Percentiles rank a stretch among this genome's conserved stretches.
Conservation (phyloP, 176 grass and related monocot species). For the Carex parvula region DNA sequence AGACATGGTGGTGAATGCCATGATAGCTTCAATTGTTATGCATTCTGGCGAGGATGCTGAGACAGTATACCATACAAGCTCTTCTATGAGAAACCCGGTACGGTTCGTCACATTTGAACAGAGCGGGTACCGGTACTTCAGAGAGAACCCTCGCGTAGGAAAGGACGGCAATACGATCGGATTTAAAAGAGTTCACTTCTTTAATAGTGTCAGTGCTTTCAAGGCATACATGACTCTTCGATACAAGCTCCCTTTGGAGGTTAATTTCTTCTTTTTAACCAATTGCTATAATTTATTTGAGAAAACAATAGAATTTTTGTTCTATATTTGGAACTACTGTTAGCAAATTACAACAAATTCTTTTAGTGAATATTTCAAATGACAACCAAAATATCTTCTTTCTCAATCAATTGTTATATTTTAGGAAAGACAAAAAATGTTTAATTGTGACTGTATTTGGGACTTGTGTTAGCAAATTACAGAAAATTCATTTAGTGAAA, state of each 20-base stretch:
- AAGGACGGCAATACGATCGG: slow-evolving; percentile 55
- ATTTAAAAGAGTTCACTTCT: slow-evolving; percentile 47
- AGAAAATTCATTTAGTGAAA: not conserved
- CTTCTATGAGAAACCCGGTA: slow-evolving; percentile 58
- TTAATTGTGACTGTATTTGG: not conserved
- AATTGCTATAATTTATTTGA: not conserved
- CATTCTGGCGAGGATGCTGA: slow-evolving; percentile 28
- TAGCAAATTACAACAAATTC: too few relatives aligned
- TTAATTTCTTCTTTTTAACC: not conserved
- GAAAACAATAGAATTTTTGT: too few relatives aligned
- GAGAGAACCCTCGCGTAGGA: slow-evolving; percentile 51
- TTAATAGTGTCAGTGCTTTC: slow-evolving; percentile 43
- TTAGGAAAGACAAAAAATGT: not conserved
- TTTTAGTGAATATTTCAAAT: too few relatives aligned
- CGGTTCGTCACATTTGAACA: slow-evolving; percentile 49
- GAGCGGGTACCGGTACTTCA: slow-evolving; percentile 49
- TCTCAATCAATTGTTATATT: too few relatives aligned
- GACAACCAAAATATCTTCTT: too few relatives aligned
- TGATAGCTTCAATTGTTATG: slow-evolving; percentile 49
- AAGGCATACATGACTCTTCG: slow-evolving; percentile 54
- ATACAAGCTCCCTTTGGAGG: slow-evolving; percentile 66
- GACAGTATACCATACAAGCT: slow-evolving; percentile 49
- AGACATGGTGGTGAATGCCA: slow-evolving; percentile 88
- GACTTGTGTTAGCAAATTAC: not conserved
- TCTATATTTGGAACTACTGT: too few relatives aligned